Percentiles rank a stretch among this genome's conserved stretches.
These are phyloP conservation scores for Periglandula ipomoeae DNA, from an alignment of 2,329 filamentous ascomycete species.

Conservation along the genomic window DNA sequence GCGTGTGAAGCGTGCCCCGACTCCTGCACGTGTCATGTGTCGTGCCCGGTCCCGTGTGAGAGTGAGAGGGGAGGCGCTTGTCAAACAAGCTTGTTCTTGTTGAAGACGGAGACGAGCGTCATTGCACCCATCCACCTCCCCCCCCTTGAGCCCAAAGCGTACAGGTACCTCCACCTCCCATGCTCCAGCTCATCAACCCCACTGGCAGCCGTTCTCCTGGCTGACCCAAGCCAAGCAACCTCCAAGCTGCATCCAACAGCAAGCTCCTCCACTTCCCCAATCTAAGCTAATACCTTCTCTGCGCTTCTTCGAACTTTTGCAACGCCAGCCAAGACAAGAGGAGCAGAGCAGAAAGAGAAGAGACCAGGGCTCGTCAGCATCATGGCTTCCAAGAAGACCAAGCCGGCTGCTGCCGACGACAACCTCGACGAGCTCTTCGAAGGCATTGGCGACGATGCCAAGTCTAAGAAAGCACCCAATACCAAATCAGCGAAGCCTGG, in stretches of 20 bases:
- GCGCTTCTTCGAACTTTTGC: not conserved
- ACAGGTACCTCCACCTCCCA: not conserved
- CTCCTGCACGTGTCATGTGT: constrained; percentile 4
- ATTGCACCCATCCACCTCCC: not conserved
- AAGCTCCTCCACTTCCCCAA: not conserved
- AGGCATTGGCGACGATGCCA: constrained; percentile 45
- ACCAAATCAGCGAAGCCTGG: constrained; percentile 35
- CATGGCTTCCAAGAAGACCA: constrained; percentile 54
- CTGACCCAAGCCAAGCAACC: not conserved
- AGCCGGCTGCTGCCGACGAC: constrained; percentile 47
- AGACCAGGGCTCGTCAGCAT: constrained; percentile 11
- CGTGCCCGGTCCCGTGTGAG: not conserved
- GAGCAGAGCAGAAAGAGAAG: not conserved
- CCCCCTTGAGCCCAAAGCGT: not conserved
- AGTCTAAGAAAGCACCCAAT: constrained; percentile 37
- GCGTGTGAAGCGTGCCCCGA: not conserved
- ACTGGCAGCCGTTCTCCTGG: not conserved
- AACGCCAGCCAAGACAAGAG: not conserved
- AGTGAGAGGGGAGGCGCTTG: no score
- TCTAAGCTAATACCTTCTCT: not conserved
- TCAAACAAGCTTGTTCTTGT: no score
- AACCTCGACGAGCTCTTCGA: constrained; percentile 59
- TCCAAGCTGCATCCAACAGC: not conserved
- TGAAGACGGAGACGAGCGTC: no score
- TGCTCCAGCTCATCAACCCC: not conserved